Percentiles rank a stretch among this genome's conserved stretches.
Conservation (phyloP, 306 rosid genomes). For the Glycyrrhiza uralensis region DNA sequence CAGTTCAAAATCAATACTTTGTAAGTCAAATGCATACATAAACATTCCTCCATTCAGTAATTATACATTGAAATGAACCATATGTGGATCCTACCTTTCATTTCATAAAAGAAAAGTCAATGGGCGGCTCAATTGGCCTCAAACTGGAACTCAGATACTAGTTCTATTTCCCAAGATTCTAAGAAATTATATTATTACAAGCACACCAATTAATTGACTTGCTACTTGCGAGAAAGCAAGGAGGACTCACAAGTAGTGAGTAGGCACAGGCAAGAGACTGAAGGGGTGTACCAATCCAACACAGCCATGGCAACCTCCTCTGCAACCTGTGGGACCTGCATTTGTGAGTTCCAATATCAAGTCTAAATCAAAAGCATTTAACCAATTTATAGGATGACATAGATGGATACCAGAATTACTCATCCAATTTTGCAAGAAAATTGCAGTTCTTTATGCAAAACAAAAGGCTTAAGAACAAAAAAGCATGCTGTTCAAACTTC, state of each 20-base stretch:
- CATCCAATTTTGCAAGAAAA: neutral
- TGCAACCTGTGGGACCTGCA: conserved; percentile 96
- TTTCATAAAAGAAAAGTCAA: neutral
- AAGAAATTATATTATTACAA: neutral
- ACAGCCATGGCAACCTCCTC: conserved; percentile 91
- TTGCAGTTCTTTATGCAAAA: neutral
- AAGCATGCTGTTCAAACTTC: neutral
- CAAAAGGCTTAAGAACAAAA: neutral
- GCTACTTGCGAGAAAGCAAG: conserved; percentile 14
- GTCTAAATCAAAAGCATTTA: neutral
- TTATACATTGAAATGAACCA: neutral
- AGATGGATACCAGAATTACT: neutral
- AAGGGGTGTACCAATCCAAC: conserved; percentile 75
- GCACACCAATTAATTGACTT: neutral
- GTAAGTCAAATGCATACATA: neutral
- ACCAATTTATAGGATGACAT: neutral
- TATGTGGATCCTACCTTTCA: neutral
- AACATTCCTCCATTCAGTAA: neutral
- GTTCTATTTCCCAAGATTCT: neutral
- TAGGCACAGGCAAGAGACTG: conserved; percentile 74
- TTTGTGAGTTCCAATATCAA: neutral
- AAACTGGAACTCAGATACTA: neutral
- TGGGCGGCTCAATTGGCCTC: no score
- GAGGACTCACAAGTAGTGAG: conserved; percentile 58
- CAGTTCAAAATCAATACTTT: no score